These are phyloP conservation scores for Ilyonectria mors-panacis DNA, from an alignment of 2,329 filamentous ascomycete species.

Conservation along the genomic window DNA sequence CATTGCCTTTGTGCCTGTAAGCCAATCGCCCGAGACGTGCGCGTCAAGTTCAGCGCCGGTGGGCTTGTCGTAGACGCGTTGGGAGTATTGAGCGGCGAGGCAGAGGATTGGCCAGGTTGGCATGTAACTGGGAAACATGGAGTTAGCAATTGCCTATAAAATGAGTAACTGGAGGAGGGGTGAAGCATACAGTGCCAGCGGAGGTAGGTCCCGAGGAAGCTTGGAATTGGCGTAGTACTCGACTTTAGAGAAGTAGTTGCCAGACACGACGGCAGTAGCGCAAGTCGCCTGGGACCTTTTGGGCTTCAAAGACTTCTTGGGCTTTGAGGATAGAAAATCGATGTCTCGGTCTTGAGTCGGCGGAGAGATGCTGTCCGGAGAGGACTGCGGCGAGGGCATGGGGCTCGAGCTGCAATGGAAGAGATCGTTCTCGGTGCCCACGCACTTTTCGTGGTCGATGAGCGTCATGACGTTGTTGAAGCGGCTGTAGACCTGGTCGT, in stretches of 20 bases:
- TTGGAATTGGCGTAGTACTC: slow-evolving; percentile 84
- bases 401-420: slow-evolving; percentile 56
- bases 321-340: not conserved
- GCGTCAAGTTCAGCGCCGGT: slow-evolving; percentile 74
- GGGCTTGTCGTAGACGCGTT: slow-evolving; percentile 79
- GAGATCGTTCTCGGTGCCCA: slow-evolving; percentile 69
- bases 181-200: slow-evolving; percentile 74
- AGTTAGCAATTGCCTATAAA: not conserved
- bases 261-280: slow-evolving; percentile 53
- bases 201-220: slow-evolving; percentile 76
- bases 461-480: slow-evolving; percentile 79
- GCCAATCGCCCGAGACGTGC: slow-evolving; percentile 80
- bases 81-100: slow-evolving; percentile 83
- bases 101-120: slow-evolving; percentile 84
- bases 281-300: slow-evolving; percentile 35
- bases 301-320: slow-evolving; percentile 34
- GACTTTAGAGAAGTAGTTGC: slow-evolving; percentile 81
- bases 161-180: not conserved
- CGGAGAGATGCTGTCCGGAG: slow-evolving; percentile 2
- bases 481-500: slow-evolving; percentile 72
- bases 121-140: slow-evolving; percentile 68
- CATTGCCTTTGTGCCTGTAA: slow-evolving; percentile 86
- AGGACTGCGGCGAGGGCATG: not conserved
- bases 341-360: slow-evolving; percentile 28
- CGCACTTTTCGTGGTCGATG: slow-evolving; percentile 75